Evolutionary conservation across 305 asterid species (phyloP).

Genomic region (Euphrasia arctica): DNA sequence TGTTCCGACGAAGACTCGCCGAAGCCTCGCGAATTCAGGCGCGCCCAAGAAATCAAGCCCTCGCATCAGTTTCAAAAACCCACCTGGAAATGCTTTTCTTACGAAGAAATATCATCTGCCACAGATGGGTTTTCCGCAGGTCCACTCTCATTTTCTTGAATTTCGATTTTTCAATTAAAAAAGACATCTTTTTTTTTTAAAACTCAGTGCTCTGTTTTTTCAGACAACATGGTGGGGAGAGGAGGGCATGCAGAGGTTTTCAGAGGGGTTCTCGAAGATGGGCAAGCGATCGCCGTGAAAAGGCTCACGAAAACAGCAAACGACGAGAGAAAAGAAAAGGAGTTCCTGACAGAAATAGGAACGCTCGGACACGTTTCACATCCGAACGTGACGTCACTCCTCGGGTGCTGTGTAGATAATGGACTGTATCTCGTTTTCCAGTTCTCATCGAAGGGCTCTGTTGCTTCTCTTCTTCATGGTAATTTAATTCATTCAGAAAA

Average conservation of each 20-base stretch:
- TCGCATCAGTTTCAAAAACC: constrained; percentile 42
- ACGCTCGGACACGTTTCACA: constrained; percentile 87
- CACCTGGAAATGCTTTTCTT: constrained; percentile 89
- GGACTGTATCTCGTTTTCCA: constrained; percentile 91
- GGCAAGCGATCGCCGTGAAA: constrained; percentile 81
- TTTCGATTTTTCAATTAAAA: background rate
- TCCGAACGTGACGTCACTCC: constrained; percentile 66
- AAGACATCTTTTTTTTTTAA: constrained; percentile 2
- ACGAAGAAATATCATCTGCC: constrained; percentile 63
- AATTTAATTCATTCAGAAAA: background rate
- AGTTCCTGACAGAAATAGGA: constrained; percentile 85
- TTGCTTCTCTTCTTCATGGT: constrained; percentile 93
- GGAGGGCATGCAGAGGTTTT: constrained; percentile 98
- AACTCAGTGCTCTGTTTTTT: background rate
- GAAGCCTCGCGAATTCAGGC: background rate
- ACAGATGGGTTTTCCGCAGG: constrained; percentile 80
- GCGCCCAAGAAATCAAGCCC: constrained; percentile 23
- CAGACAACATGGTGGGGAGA: constrained; percentile 87
- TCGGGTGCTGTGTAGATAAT: constrained; percentile 91
- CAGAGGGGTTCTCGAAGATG: constrained; percentile 74
- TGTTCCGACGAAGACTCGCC: constrained; percentile 40
- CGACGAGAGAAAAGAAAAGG: constrained; percentile 93
- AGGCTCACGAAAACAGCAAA: constrained; percentile 55
- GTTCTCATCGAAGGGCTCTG: constrained; percentile 89
- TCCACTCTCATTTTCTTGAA: constrained; percentile 20